A percentile compares a stretch with the other conserved stretches of the same genome.
phyloP scores from a whole-genome alignment of 1,284 basidiomycete species.

The Malassezia sympodialis region DNA sequence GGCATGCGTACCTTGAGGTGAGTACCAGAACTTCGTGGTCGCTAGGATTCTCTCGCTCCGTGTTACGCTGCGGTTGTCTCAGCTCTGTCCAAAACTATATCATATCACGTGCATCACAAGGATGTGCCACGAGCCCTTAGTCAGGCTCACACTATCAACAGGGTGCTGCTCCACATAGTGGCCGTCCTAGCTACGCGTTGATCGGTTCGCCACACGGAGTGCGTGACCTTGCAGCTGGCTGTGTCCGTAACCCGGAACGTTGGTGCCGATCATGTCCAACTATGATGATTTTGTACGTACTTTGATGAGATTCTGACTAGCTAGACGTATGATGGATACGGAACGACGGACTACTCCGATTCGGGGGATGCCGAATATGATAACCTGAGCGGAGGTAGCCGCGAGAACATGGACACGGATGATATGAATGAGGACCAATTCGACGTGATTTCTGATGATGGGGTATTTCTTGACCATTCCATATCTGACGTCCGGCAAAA shows the following conservation, averaged over 20 bases:
- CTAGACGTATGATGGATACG: slow-evolving; percentile 22
- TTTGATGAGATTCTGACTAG: neutral
- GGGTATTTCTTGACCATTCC: slow-evolving; percentile 6
- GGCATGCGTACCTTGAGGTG: slow-evolving; percentile 11
- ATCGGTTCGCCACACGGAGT: slow-evolving; percentile 5
- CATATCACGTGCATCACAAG: slow-evolving; percentile 9
- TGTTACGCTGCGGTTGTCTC: neutral
- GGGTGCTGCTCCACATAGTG: slow-evolving; percentile 10
- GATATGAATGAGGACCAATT: slow-evolving; percentile 11
- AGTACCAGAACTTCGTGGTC: slow-evolving; percentile 19
- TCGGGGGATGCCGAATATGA: slow-evolving; percentile 28
- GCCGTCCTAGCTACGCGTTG: slow-evolving; percentile 19
- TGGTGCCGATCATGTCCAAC: slow-evolving; percentile 3
- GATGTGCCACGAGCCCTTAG: neutral
- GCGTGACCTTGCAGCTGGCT: neutral
- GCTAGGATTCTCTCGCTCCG: slow-evolving; percentile 1
- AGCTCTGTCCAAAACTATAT: slow-evolving; percentile 14
- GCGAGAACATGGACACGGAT: neutral
- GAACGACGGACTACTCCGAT: slow-evolving; percentile 40
- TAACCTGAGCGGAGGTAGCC: slow-evolving; percentile 19
- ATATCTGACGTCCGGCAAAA: slow-evolving; percentile 19
- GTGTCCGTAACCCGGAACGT: neutral
- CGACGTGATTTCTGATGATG: slow-evolving; percentile 11
- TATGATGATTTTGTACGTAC: slow-evolving; percentile 13
- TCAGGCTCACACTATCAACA: neutral